Base-by-base conservation (phyloP, 140 eudicot genomes). In the Stevia rebaudiana region DNA sequence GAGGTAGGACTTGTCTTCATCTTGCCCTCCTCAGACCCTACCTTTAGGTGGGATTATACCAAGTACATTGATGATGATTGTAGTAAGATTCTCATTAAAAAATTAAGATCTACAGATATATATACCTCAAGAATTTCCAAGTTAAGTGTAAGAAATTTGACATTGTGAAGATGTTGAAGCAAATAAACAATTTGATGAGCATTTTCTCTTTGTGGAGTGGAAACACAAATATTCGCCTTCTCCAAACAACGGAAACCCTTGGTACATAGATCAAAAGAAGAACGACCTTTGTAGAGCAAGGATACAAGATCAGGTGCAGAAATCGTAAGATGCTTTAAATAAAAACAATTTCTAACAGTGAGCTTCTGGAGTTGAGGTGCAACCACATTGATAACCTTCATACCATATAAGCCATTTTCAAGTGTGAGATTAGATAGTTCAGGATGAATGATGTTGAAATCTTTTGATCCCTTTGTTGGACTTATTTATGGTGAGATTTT, bases 121-220 rank as follows among this genome's bases (percentile, higher is more conserved):
- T n/a, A 66, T 74, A 74, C 79, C 79, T 74, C 74, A 0, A 74
- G 25, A 23, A 67, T 35, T 43, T 52, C 42, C 63, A 52, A 9
- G 57, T 52, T 59, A 40, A 74, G 50, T 15, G 48, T 50, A 22
- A 74, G 69, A 55, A 66, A 37, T 1, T 67, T 49, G 56, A 54
- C 79, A 74, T 6, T 39, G 9, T 15, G 50, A 22, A 67, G 25
- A 3, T 67, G 28, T 17, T 74, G 69, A 48, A 74, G 69, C 41
- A 74, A 33, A 50, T 21, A 28, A n/a, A n/a, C 31, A n/a, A 74
- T 17, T 53, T 43, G 12, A 40, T 13, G 12, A 51, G 77, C 66
- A 23, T n/a, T 3, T 57, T 36, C 30, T 1, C 12, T 15, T 0
- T 12, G 0, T 11, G 58, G 48, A 18, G 3, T 1, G 28, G 36